A percentile compares a stretch with the other conserved stretches of the same genome.
phyloP scores from a whole-genome alignment of 148 eudicot genomes.

The Persicaria maculosa region DNA sequence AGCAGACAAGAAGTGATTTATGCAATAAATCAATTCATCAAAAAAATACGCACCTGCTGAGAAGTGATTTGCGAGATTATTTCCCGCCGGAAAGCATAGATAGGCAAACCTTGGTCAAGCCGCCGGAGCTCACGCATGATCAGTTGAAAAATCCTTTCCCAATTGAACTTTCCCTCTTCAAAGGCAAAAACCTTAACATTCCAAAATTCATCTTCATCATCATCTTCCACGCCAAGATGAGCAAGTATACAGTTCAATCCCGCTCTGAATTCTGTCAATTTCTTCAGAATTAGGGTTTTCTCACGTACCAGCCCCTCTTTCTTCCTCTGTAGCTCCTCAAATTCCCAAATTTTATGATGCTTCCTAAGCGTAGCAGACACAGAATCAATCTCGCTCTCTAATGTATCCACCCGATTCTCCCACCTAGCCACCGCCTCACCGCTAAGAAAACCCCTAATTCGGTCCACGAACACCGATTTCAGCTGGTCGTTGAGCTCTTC shows the following conservation, averaged over 20 bases:
- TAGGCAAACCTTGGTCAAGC: conserved; percentile 48
- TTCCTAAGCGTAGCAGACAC: conserved; percentile 9
- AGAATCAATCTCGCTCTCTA: conserved; percentile 24
- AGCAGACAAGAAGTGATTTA: not conserved
- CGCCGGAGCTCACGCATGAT: conserved; percentile 47
- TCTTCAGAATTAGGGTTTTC: conserved; percentile 31
- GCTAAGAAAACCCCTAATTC: conserved; percentile 20
- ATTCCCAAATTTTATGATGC: not conserved
- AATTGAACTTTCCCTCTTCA: conserved; percentile 13
- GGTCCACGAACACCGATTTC: conserved; percentile 29
- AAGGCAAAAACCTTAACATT: conserved; percentile 21
- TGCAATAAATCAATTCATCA: not conserved
- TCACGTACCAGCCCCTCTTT: conserved; percentile 29
- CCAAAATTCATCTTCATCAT: conserved; percentile 1
- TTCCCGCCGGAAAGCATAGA: conserved; percentile 48
- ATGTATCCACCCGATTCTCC: conserved; percentile 17
- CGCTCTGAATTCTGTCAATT: conserved; percentile 44
- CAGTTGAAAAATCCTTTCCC: conserved; percentile 30
- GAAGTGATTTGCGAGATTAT: conserved; percentile 28
- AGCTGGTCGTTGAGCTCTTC: conserved; percentile 41
- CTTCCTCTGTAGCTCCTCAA: conserved; percentile 21
- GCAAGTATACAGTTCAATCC: conserved; percentile 35
- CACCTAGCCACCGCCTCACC: conserved; percentile 43
- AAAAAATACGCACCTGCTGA: conserved; percentile 37
- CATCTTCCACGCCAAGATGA: conserved; percentile 24